Base-by-base conservation (phyloP, 129 eudicot genomes). In the Solidago caesia region DNA sequence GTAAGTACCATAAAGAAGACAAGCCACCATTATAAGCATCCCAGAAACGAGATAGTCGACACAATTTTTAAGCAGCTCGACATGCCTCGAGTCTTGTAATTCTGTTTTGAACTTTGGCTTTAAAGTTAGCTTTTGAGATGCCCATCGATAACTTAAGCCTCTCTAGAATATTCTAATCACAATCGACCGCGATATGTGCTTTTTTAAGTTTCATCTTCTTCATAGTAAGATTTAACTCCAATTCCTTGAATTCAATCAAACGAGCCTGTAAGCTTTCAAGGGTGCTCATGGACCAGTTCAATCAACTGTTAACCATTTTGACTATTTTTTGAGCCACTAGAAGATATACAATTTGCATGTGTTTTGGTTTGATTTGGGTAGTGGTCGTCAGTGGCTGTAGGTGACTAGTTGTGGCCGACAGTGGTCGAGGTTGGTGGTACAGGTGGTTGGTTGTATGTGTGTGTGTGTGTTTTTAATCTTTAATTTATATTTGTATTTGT, bases 121-220 rank as follows among this genome's bases (percentile, higher is more conserved):
- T 88, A 43, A 94, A 94, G 25, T 85, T 81, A 0, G 96, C 89
- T 86, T 82, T 90, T 4, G 97, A 86, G 25, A 88, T 64, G 6
- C 98, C 97, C 87, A 94, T 82, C 9, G 89, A 88, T 68, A 94
- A 80, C 77, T 94, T 94, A 77, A 82, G 78, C 70, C 98, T 88
- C 74, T 88, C 96, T 70, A 94, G 69, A 62, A 85, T 13, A 82
- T 90, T 90, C 8, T 84, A 77, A 76, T 87, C 88, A 13, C 88
- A 77, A 63, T 66, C 64, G 13, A 90, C 87, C 56, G 84, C 79
- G 44, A 94, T 64, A 51, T 94, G 87, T 44, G 84, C 83, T 86
- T 94, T 97, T 76, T 91, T 91, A 68, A 86, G 87, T 71, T 85
- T 83, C 80, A 94, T 80, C 75, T 83, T 88, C 78, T 60, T 79